Percentiles rank a stretch among this genome's conserved stretches.
Evolutionary conservation across 2,329 filamentous ascomycete species (phyloP).

Genomic region (Diplodia mutila): DNA sequence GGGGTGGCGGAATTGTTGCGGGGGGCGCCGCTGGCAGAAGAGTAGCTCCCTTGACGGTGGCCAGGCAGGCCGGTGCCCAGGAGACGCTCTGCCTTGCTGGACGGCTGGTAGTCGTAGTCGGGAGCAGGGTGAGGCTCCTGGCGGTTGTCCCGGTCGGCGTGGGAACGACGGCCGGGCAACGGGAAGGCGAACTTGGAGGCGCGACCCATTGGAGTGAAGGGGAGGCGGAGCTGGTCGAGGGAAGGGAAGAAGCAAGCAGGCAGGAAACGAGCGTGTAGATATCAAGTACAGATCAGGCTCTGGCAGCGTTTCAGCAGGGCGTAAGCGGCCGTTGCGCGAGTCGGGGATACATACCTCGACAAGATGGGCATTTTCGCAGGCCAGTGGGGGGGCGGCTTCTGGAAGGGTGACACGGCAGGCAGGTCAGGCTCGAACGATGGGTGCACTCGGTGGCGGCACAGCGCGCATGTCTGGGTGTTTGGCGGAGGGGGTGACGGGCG

Average conservation of each 20-base stretch:
- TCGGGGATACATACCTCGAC: neutral
- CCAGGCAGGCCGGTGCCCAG: constrained; percentile 41
- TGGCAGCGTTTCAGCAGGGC: constrained; percentile 15
- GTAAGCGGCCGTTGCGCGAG: constrained; percentile 6
- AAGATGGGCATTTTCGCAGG: neutral
- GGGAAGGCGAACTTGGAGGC: constrained; percentile 43
- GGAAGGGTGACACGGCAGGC: constrained; percentile 5
- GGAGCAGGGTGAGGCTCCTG: neutral
- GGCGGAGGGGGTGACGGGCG: neutral
- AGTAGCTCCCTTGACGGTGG: constrained; percentile 27
- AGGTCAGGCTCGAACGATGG: neutral
- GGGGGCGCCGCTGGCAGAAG: constrained; percentile 25
- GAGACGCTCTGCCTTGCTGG: constrained; percentile 42
- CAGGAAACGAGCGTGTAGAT: constrained; percentile 19
- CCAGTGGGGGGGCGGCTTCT: constrained; percentile 3
- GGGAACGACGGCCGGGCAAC: constrained; percentile 38
- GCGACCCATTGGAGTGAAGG: constrained; percentile 17
- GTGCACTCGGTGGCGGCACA: neutral
- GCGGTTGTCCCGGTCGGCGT: constrained; percentile 29
- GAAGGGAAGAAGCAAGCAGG: constrained; percentile 11
- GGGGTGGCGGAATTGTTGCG: constrained; percentile 28
- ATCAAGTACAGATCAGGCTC: constrained; percentile 18
- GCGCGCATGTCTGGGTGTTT: neutral
- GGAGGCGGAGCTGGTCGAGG: neutral
- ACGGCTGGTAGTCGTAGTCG: neutral